Percentiles rank a stretch among this genome's conserved stretches.
Evolutionary conservation across 2,329 filamentous ascomycete species (phyloP).

Genomic region (Chaetomiaceae sp.): DNA sequence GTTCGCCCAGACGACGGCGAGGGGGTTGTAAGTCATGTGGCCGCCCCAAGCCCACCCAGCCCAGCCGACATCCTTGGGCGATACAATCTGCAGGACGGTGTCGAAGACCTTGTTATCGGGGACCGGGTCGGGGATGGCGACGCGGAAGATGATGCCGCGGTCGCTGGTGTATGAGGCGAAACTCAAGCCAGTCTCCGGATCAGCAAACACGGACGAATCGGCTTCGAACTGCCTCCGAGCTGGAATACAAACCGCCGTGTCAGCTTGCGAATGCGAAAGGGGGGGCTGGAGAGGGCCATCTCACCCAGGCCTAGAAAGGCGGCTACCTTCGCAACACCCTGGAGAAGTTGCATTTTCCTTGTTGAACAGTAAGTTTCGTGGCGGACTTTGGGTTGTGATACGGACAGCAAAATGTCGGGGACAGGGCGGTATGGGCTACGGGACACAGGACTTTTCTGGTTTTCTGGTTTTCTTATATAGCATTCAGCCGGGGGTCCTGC

Average conservation of each 20-base stretch:
- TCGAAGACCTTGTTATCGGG: slow-evolving; percentile 28
- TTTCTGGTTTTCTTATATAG: slow-evolving; percentile 19
- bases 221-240: slow-evolving; percentile 26
- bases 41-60: slow-evolving; percentile 46
- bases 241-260: background rate
- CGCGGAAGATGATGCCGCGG: slow-evolving; percentile 34
- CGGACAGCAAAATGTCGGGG: no score
- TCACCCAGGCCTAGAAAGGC: slow-evolving; percentile 31
- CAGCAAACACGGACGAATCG: slow-evolving; percentile 33
- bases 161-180: slow-evolving; percentile 39
- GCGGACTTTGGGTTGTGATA: no score
- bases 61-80: slow-evolving; percentile 42
- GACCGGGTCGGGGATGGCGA: slow-evolving; percentile 33
- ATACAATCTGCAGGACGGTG: slow-evolving; percentile 38
- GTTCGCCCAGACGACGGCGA: slow-evolving; percentile 42
- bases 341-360: slow-evolving; percentile 34
- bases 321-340: slow-evolving; percentile 25
- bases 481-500: background rate
- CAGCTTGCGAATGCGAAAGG: background rate
- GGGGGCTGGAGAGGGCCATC: slow-evolving; percentile 5
- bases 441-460: no score
- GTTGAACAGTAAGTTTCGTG: background rate
- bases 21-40: slow-evolving; percentile 44
- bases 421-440: no score
- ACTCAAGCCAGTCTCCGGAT: slow-evolving; percentile 38